Evolutionary conservation across 2,329 filamentous ascomycete species (phyloP), one percentile per base, ranked within the genome.

Genomic region (Truncatella angustata): DNA sequence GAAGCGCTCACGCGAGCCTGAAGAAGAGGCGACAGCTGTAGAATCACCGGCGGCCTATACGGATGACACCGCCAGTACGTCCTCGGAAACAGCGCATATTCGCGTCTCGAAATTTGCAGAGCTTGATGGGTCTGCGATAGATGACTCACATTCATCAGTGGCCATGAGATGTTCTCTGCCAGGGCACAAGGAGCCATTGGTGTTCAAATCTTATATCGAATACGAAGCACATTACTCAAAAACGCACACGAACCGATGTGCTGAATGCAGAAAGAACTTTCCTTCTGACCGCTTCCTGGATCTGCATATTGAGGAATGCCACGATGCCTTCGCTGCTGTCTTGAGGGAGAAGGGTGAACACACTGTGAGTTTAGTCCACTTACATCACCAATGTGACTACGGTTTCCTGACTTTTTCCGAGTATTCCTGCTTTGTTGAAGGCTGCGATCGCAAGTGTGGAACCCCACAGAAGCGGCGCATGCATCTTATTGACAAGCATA

Each of bases 401-500:
- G 28, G 14, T 32, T 14, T 32, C 7, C 28, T 32, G 14, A 32
- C 28, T 9, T 32, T 9, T 2, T 9, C 7, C 28, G 28, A 94
- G 85, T 97, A 88, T 70, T 85, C 84, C 4, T 99, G 94, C 72
- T 95, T 97, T 63, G 85, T 97, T 5, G 88, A 96, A 64, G 86
- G 80, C 45, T 99, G 94, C 69, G 90, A 94, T 54, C 83, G 88
- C 58, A 86, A 91, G 66, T 97, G 92, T 72, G 84, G 82, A 51
- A 91, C 89, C 4, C 85, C 88, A 26, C 85, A 90, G 63, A 97
- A 96, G 70, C 83, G 94, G 40, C 81, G 90, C 30, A 83, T 90
- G 67, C 93, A 99, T 74, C 78, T 96, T 58, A 90, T 96, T 59
- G 92, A 96, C 75, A 97, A 96, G 73, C 94, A 99, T 70, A 81